These are phyloP conservation scores for Tricholoma terreum DNA, from an alignment of 768 basidiomycete genomes.

Conservation along the genomic window DNA sequence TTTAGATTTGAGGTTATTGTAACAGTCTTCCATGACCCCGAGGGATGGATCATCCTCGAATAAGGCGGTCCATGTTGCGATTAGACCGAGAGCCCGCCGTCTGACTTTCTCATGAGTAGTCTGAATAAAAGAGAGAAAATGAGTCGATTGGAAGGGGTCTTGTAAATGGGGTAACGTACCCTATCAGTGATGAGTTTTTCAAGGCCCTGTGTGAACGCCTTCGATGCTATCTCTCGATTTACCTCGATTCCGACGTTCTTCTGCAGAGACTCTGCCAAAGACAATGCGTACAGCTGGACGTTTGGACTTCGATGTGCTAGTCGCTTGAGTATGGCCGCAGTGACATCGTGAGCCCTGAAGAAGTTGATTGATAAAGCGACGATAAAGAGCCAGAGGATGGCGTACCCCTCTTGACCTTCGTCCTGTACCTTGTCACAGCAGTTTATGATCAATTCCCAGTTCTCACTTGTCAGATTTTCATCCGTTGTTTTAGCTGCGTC, in stretches of 20 bases:
- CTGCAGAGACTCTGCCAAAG: slow-evolving; percentile 81
- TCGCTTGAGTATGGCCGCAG: slow-evolving; percentile 84
- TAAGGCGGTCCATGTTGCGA: slow-evolving; percentile 82
- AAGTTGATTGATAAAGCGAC: not conserved
- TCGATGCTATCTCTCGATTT: slow-evolving; percentile 83
- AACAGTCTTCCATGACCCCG: slow-evolving; percentile 90
- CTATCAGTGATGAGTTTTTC: slow-evolving; percentile 88
- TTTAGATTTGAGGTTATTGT: slow-evolving; percentile 76
- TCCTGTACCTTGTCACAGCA: slow-evolving; percentile 96
- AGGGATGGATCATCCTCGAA: slow-evolving; percentile 79
- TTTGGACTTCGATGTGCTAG: slow-evolving; percentile 93
- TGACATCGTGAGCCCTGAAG: slow-evolving; percentile 85
- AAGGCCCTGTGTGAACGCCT: slow-evolving; percentile 86
- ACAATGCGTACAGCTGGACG: slow-evolving; percentile 91
- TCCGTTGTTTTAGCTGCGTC: slow-evolving; percentile 88
- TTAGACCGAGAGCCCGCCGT: slow-evolving; percentile 62
- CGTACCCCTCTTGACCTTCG: slow-evolving; percentile 83
- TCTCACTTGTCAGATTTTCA: slow-evolving; percentile 91
- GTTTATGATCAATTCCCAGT: slow-evolving; percentile 93
- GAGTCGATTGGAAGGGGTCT: not conserved
- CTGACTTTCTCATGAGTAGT: slow-evolving; percentile 92
- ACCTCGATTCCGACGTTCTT: slow-evolving; percentile 87
- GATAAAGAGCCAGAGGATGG: not conserved
- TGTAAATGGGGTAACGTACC: slow-evolving; percentile 40
- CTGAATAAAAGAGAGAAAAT: slow-evolving; percentile 36